Conservation (phyloP, 2,329 filamentous ascomycete species). For the Rasamsonia emersonii region DNA sequence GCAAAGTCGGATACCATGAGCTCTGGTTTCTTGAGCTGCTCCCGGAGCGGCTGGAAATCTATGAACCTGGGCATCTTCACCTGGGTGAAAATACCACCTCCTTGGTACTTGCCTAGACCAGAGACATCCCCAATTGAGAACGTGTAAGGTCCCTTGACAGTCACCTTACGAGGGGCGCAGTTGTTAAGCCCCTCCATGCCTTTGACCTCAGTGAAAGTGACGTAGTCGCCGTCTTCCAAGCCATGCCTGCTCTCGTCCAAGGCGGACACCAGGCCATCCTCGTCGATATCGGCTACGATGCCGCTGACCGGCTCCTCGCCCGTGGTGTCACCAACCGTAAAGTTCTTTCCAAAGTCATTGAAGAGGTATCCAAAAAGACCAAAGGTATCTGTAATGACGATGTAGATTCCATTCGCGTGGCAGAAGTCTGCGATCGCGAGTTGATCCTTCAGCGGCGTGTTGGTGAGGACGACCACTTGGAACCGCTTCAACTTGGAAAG, state of each 20-base stretch:
- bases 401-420: conserved; percentile 84
- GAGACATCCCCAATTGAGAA: conserved; percentile 95
- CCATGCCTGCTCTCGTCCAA: conserved; percentile 93
- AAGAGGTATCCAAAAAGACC: conserved; percentile 94
- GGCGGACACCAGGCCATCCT: conserved; percentile 83
- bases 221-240: conserved; percentile 90
- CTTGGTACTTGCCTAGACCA: conserved; percentile 74
- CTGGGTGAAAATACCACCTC: conserved; percentile 84
- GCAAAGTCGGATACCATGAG: conserved; percentile 90
- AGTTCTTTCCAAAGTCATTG: conserved; percentile 93
- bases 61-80: conserved; percentile 97
- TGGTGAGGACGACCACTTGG: conserved; percentile 86
- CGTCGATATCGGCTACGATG: conserved; percentile 82
- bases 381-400: conserved; percentile 81
- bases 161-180: conserved; percentile 77
- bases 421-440: conserved; percentile 83
- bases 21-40: conserved; percentile 77
- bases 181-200: conserved; percentile 86
- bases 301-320: conserved; percentile 81
- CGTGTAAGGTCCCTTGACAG: conserved; percentile 91
- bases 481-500: conserved; percentile 78
- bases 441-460: conserved; percentile 72
- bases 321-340: conserved; percentile 80
- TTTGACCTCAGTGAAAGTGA: conserved; percentile 87
- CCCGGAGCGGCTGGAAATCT: conserved; percentile 73